phyloP scores from a whole-genome alignment of 2,329 filamentous ascomycete genomes.

The Ophiostoma himal-ulmi region DNA sequence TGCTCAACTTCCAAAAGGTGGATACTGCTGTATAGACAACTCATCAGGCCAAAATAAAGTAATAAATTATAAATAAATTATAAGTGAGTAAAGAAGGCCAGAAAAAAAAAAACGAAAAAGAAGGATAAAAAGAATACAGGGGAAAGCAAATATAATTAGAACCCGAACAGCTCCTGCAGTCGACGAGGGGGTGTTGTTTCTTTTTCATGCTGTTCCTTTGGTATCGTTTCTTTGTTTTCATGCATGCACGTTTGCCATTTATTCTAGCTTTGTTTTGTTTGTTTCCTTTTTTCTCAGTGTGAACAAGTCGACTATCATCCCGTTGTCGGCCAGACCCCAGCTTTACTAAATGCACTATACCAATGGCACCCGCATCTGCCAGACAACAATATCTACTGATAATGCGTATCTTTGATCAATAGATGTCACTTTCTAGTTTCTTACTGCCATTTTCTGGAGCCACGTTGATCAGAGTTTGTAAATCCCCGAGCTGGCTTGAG shows the following conservation, averaged over 20 bases:
- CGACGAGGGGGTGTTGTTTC: neutral
- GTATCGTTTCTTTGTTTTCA: neutral
- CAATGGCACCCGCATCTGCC: neutral
- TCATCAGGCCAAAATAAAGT: conserved; percentile 6
- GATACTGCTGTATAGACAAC: conserved; percentile 12
- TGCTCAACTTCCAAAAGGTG: conserved; percentile 7
- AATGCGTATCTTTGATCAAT: neutral
- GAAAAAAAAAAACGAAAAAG: neutral
- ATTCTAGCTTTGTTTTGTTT: neutral
- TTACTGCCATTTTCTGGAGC: conserved; percentile 1
- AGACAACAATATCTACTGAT: neutral
- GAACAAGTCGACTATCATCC: neutral
- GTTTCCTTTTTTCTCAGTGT: neutral
- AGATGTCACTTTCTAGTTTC: neutral
- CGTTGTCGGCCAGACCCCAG: neutral
- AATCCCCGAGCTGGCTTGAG: neutral
- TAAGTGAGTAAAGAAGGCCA: neutral
- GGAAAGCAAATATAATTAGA: neutral
- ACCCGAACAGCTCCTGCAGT: neutral
- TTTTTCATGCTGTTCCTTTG: neutral
- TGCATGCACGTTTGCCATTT: neutral
- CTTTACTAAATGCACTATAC: neutral
- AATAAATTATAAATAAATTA: neutral
- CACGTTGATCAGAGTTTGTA: neutral
- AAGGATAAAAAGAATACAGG: no score